Base-by-base conservation (phyloP, 1,139 yeast genomes). In the Scheffersomyces segobiensis region DNA sequence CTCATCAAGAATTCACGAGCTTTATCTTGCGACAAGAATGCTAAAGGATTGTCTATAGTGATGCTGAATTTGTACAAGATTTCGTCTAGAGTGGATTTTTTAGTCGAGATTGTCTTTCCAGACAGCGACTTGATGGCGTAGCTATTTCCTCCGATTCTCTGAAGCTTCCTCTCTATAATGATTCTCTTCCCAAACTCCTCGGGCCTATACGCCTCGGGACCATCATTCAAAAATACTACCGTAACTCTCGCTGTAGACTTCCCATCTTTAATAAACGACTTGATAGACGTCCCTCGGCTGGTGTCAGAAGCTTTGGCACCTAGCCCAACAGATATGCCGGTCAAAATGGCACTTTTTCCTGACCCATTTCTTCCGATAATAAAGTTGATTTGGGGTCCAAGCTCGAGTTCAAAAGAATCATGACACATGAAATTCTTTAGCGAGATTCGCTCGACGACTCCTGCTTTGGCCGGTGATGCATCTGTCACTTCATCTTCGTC, bases 291-390 rank as follows among this genome's bases (percentile, higher is more conserved):
- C 5, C 97, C 98, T 71, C 99, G 83, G 67, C 89, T 89, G 0
- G 99, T 95, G 57, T 87, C 93, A n/a, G 88, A 81, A 0, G 98
- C 98, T 66, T 88, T 90, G 0, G 97, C 97, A n/a, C 99, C 99
- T 10, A 95, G 76, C 6, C 97, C 96, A 14, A 93, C 89, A 2
- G 96, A 87, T 6, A 96, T 87, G 0, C 97, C 98, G 0, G 98
- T 93, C 61, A 96, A 76, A 42, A 96, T 83, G 0, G 99, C 97
- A 72, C 96, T 88, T 69, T 96, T 96, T 46, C 99, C 99, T 46
- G 97, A 88, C 2, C 99, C 99, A 68, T 96, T 96, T 62, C 91
- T 84, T 14, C 99, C 99, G 48, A 93, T 91, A 58, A 96, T 91
- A 68, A 96, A 92, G 72, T 95, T 96, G 62, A 95, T 81, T 59